Evolutionary conservation across 345 rosid genomes (phyloP).

Genomic region (Syzygium grande): DNA sequence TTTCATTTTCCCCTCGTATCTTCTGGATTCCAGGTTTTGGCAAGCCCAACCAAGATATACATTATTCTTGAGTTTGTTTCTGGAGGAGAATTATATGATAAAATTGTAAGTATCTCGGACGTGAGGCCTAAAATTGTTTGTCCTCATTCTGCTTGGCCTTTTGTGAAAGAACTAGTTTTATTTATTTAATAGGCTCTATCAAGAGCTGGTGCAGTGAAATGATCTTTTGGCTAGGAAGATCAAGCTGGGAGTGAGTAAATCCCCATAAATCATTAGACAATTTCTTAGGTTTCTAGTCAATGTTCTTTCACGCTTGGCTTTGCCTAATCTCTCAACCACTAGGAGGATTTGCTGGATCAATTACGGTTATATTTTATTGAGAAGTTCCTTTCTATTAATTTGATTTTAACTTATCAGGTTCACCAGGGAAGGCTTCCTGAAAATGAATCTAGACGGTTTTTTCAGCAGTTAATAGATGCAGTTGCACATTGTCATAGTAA

Average conservation of each 20-base stretch:
- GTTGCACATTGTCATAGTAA: conserved; percentile 78
- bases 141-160: not conserved
- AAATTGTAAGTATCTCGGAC: conserved; percentile 46
- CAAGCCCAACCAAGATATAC: conserved; percentile 67
- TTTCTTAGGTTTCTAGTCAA: not conserved
- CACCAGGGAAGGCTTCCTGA: conserved; percentile 62
- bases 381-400: not conserved
- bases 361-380: not conserved
- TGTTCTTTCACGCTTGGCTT: not conserved
- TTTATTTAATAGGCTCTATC: not conserved
- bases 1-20: not conserved
- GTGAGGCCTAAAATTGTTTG: not conserved
- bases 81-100: conserved; percentile 85
- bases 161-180: not conserved
- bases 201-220: not conserved
- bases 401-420: conserved; percentile 30
- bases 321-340: not conserved
- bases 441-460: conserved; percentile 63
- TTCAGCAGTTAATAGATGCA: conserved; percentile 93
- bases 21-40: conserved; percentile 46
- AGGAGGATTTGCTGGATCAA: not conserved
- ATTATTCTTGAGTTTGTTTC: conserved; percentile 86
- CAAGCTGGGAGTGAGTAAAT: not conserved
- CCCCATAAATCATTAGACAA: not conserved
- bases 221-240: not conserved